phyloP scores from a whole-genome alignment of 2,329 filamentous ascomycete species.

The Cytospora chrysosperma region DNA sequence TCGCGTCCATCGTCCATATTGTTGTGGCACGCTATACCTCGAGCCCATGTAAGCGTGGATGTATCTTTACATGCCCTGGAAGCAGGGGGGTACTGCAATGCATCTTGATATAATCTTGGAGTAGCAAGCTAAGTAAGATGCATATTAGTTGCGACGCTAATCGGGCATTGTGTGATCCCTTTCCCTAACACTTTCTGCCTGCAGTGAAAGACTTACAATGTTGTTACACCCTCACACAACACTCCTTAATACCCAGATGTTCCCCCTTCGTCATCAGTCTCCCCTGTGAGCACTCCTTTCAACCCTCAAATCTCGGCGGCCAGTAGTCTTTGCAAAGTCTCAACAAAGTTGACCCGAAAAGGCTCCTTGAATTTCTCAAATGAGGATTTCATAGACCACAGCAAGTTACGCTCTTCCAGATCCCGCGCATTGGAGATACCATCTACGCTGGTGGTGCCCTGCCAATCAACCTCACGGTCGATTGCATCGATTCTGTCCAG shows the following conservation, averaged over 20 bases:
- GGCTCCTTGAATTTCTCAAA: constrained; percentile 1
- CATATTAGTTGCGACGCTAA: too few relatives aligned
- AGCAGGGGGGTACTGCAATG: too few relatives aligned
- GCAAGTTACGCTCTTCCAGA: background rate
- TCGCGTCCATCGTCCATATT: too few relatives aligned
- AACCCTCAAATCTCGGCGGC: background rate
- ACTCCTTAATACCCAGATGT: background rate
- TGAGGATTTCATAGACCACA: background rate
- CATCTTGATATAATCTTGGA: too few relatives aligned
- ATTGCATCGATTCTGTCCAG: background rate
- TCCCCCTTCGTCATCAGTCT: background rate
- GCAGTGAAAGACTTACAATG: background rate
- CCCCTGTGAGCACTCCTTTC: background rate
- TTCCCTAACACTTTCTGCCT: background rate
- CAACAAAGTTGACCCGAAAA: constrained; percentile 3
- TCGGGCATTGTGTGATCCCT: background rate
- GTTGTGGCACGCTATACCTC: too few relatives aligned
- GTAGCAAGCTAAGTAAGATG: too few relatives aligned
- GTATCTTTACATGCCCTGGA: too few relatives aligned
- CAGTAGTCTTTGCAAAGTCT: constrained; percentile 4
- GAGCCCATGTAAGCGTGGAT: too few relatives aligned
- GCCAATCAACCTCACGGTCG: too few relatives aligned
- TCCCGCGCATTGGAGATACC: background rate
- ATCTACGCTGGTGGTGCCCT: background rate
- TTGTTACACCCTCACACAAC: background rate